These are phyloP conservation scores for Suillus subluteus DNA, from an alignment of 768 basidiomycete species.

Conservation along the genomic window DNA sequence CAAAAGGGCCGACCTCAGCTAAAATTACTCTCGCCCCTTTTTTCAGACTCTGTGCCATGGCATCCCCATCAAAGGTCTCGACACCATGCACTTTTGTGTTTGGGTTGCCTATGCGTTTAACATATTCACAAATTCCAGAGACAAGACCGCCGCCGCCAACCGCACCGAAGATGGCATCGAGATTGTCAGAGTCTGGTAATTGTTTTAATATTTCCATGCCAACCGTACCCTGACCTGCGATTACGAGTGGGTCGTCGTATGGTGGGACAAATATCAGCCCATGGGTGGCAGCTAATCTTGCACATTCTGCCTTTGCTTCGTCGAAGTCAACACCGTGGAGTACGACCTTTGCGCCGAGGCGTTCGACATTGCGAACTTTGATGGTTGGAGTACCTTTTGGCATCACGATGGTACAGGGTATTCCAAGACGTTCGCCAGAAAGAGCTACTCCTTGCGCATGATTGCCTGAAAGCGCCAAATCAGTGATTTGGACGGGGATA, in stretches of 20 bases:
- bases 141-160: constrained; percentile 94
- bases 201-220: constrained; percentile 97
- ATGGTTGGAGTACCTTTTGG: constrained; percentile 92
- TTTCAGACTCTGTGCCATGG: constrained; percentile 83
- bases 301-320: constrained; percentile 93
- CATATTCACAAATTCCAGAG: constrained; percentile 89
- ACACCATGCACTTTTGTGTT: constrained; percentile 81
- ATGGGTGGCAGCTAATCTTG: constrained; percentile 74
- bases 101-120: constrained; percentile 90
- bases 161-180: constrained; percentile 89
- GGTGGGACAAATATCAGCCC: constrained; percentile 92
- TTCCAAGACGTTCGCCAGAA: constrained; percentile 82
- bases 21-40: constrained; percentile 84
- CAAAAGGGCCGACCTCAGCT: constrained; percentile 92
- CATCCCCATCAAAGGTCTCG: constrained; percentile 96
- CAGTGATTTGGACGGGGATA: constrained; percentile 2
- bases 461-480: constrained; percentile 64
- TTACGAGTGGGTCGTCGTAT: constrained; percentile 95
- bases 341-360: constrained; percentile 93
- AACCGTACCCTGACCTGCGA: constrained; percentile 95
- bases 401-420: constrained; percentile 99
- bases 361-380: constrained; percentile 94
- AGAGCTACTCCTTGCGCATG: constrained; percentile 99
- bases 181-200: constrained; percentile 66
- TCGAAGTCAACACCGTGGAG: constrained; percentile 93